These are phyloP conservation scores for Madurella fahalii DNA, from an alignment of 2,329 filamentous ascomycete species.

Conservation along the genomic window DNA sequence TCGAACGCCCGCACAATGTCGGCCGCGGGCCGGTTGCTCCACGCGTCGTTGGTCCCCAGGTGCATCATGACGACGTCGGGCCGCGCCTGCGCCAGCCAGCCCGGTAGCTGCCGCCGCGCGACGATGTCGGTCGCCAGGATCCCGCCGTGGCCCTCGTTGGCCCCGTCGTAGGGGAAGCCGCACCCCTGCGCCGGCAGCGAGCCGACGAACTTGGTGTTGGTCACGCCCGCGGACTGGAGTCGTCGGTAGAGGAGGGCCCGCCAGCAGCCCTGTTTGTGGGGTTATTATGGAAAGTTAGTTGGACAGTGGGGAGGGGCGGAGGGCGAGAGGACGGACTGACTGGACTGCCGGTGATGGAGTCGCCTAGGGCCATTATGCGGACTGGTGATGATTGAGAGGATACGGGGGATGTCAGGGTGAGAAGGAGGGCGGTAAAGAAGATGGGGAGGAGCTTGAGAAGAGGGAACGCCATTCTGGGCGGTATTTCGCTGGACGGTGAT, in stretches of 20 bases:
- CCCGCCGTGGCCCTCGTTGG: slow-evolving; percentile 43
- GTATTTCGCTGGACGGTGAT: too few species aligned
- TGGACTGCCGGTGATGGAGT: slow-evolving; percentile 28
- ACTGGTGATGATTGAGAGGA: slow-evolving; percentile 6
- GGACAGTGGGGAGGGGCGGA: not conserved
- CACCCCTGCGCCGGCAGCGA: slow-evolving; percentile 33
- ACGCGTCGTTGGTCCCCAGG: slow-evolving; percentile 41
- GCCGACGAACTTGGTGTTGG: slow-evolving; percentile 35
- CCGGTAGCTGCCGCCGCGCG: slow-evolving; percentile 34
- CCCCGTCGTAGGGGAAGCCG: slow-evolving; percentile 38
- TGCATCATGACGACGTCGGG: slow-evolving; percentile 45
- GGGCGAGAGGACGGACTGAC: slow-evolving; percentile 6
- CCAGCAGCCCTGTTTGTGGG: slow-evolving; percentile 30
- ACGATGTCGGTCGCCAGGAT: slow-evolving; percentile 38
- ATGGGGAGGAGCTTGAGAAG: too few species aligned
- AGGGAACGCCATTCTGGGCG: too few species aligned
- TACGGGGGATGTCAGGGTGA: not conserved
- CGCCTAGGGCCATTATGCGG: slow-evolving; percentile 27
- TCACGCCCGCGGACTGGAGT: slow-evolving; percentile 29
- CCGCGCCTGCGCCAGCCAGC: slow-evolving; percentile 36
- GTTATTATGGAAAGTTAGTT: too few species aligned
- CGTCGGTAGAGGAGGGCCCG: slow-evolving; percentile 32
- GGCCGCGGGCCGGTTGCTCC: slow-evolving; percentile 31
- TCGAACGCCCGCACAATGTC: slow-evolving; percentile 36
- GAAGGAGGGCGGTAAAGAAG: not conserved